Percentiles rank a stretch among this genome's conserved stretches.
phyloP scores from a whole-genome alignment of 257 asterid species.

The Solanum boliviense region DNA sequence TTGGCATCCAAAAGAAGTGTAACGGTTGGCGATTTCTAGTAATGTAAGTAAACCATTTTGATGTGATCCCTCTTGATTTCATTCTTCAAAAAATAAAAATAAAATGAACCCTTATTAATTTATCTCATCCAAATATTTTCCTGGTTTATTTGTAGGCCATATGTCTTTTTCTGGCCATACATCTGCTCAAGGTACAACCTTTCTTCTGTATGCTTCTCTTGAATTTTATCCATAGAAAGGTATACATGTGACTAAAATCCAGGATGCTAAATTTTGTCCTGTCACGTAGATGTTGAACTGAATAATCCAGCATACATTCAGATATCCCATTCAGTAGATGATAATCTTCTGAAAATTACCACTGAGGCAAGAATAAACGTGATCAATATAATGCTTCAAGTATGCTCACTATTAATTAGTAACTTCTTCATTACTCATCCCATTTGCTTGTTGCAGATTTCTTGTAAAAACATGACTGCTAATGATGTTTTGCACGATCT shows the following conservation, averaged over 20 bases:
- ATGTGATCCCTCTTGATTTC: background rate
- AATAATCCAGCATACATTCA: constrained; percentile 54
- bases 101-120: background rate
- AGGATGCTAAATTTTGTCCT: background rate
- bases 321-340: constrained; percentile 49
- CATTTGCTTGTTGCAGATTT: constrained; percentile 26
- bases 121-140: background rate
- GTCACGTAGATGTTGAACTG: constrained; percentile 27
- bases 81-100: background rate
- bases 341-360: constrained; percentile 37
- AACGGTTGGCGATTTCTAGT: background rate
- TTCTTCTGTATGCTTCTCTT: background rate
- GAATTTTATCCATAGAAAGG: background rate
- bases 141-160: constrained; percentile 33
- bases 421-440: background rate
- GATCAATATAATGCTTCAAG: background rate
- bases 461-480: constrained; percentile 28
- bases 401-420: background rate
- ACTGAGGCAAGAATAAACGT: constrained; percentile 24
- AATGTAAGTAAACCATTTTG: background rate
- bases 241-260: background rate
- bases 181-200: constrained; percentile 37
- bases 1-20: background rate
- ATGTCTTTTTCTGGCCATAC: constrained; percentile 39
- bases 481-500: constrained; percentile 57